phyloP scores from a whole-genome alignment of 2,329 filamentous ascomycete species.

The Cylindrodendrum hubeiense region DNA sequence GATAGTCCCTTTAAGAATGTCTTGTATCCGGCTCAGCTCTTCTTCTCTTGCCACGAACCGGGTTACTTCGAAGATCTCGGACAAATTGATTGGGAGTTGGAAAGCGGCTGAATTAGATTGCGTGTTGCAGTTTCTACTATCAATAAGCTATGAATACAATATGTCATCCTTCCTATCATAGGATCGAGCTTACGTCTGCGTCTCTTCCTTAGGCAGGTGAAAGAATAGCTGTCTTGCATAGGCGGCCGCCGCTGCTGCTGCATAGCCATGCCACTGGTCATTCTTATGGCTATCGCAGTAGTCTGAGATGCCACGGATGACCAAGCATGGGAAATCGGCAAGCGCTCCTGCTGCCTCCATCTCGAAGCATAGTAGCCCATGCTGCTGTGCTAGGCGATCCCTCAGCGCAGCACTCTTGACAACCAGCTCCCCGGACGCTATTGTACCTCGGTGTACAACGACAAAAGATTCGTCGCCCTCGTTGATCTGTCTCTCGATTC shows the following conservation, averaged over 20 bases:
- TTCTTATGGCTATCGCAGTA: slow-evolving; percentile 36
- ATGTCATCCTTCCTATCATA: not conserved
- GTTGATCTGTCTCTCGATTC: slow-evolving; percentile 21
- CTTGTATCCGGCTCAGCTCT: slow-evolving; percentile 31
- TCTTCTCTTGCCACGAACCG: slow-evolving; percentile 34
- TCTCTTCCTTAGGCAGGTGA: slow-evolving; percentile 21
- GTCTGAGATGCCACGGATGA: slow-evolving; percentile 33
- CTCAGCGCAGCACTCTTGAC: slow-evolving; percentile 30
- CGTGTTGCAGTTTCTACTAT: not conserved
- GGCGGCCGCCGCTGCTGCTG: slow-evolving; percentile 20
- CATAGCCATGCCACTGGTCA: slow-evolving; percentile 23
- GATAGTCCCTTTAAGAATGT: slow-evolving; percentile 14
- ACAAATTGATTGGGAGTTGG: slow-evolving; percentile 1
- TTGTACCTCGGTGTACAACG: slow-evolving; percentile 32
- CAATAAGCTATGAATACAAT: not conserved
- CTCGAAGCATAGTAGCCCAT: slow-evolving; percentile 34
- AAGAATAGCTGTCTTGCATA: slow-evolving; percentile 32
- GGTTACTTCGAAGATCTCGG: not conserved
- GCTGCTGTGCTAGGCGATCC: slow-evolving; percentile 20
- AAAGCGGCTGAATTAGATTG: not conserved
- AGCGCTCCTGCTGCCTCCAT: slow-evolving; percentile 33
- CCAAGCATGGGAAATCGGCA: slow-evolving; percentile 28
- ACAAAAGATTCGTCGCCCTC: slow-evolving; percentile 19
- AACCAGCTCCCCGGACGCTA: slow-evolving; percentile 33
- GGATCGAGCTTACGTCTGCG: slow-evolving; percentile 1